Conservation (phyloP, 257 asterid species). For the Solanum appendiculatum region DNA sequence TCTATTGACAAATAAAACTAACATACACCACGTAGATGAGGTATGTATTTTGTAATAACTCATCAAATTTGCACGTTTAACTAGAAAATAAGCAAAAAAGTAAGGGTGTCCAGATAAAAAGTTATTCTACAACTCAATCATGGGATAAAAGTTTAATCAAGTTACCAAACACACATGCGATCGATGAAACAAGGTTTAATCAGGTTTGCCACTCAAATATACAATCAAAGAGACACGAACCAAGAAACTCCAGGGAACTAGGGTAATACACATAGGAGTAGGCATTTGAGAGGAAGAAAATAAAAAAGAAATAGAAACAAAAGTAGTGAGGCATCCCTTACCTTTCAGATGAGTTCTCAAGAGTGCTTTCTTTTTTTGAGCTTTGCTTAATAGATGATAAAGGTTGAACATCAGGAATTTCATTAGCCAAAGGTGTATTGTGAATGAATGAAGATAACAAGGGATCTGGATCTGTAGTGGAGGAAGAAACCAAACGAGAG, state of each 20-base stretch:
- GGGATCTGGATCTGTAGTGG: slow-evolving; percentile 52
- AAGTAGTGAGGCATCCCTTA: background rate
- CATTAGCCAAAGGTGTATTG: slow-evolving; percentile 38
- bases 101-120: background rate
- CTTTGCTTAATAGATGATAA: slow-evolving; percentile 22
- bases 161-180: background rate
- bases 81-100: background rate
- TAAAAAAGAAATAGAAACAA: background rate
- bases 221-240: background rate
- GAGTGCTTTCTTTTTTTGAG: slow-evolving; percentile 14
- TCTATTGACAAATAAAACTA: background rate
- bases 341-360: slow-evolving; percentile 37
- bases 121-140: background rate
- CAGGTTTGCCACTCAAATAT: background rate
- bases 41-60: background rate
- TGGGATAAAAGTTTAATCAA: background rate
- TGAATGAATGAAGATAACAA: slow-evolving; percentile 60
- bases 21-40: background rate
- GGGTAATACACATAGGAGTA: background rate
- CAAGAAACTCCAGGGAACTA: background rate
- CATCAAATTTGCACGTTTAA: background rate
- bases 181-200: background rate
- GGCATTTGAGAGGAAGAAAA: background rate
- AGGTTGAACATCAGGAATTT: slow-evolving; percentile 25
- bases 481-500: slow-evolving; percentile 31